Conservation (phyloP, 805 yeast genomes). For the Schizosaccharomyces osmophilus region DNA sequence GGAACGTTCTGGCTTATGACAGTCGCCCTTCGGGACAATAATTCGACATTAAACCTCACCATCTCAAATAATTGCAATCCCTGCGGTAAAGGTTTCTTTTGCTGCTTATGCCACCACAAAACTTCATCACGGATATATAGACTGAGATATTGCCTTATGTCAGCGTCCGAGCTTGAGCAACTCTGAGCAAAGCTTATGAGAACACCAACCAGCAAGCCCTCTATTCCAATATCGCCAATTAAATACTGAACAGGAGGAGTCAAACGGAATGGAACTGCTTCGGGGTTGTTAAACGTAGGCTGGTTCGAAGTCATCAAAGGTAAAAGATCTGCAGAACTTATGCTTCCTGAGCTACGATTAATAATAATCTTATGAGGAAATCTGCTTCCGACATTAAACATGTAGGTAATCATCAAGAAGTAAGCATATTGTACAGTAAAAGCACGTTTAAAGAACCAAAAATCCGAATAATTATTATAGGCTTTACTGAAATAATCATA, state of each 20-base stretch:
- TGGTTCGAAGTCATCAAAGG: conserved; percentile 35
- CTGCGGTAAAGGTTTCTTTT: conserved; percentile 49
- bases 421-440: conserved; percentile 88
- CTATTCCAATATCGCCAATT: conserved; percentile 83
- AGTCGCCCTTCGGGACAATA: conserved; percentile 52
- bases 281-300: conserved; percentile 81
- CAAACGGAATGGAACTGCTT: conserved; percentile 82
- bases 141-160: conserved; percentile 74
- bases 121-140: conserved; percentile 89
- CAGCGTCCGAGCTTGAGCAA: conserved; percentile 73
- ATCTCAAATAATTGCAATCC: conserved; percentile 68
- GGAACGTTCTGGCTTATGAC: conserved; percentile 45
- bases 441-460: conserved; percentile 91
- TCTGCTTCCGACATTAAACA: conserved; percentile 80
- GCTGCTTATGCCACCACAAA: conserved; percentile 68
- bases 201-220: conserved; percentile 71
- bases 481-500: conserved; percentile 30
- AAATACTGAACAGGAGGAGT: conserved; percentile 87
- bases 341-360: conserved; percentile 58
- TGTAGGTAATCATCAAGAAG: conserved; percentile 71
- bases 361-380: conserved; percentile 84
- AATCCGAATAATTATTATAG: conserved; percentile 47
- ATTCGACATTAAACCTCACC: conserved; percentile 68
- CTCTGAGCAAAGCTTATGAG: conserved; percentile 70
- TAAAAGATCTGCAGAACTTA: conserved; percentile 85